Conservation (phyloP, 257 asterid genomes). For the Przewalskia tangutica region DNA sequence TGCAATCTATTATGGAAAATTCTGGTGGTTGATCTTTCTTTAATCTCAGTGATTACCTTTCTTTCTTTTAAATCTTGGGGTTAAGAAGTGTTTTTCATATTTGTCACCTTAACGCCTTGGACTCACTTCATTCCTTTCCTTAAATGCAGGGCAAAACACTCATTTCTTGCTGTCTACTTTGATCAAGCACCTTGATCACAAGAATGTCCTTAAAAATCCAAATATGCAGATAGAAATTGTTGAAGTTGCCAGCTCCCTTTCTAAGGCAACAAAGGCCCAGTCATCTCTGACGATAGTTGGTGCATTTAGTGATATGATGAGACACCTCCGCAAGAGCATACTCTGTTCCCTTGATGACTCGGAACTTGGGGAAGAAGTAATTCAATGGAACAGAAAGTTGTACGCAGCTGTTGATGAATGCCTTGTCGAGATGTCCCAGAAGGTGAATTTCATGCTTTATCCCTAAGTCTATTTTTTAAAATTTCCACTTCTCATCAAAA, state of each 20-base stretch:
- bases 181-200: constrained; percentile 73
- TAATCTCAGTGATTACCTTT: not conserved
- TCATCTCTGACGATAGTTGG: constrained; percentile 53
- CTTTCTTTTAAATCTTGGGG: not conserved
- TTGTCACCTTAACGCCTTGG: constrained; percentile 7
- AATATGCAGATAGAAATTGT: constrained; percentile 63
- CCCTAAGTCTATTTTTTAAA: not conserved
- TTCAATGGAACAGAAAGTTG: constrained; percentile 48
- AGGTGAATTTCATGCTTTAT: constrained; percentile 31
- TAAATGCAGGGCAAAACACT: constrained; percentile 47
- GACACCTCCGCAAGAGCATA: constrained; percentile 63
- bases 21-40: constrained; percentile 30
- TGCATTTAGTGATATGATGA: constrained; percentile 69
- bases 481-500: constrained; percentile 4
- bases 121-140: constrained; percentile 6
- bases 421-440: constrained; percentile 54
- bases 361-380: constrained; percentile 48
- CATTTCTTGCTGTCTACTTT: constrained; percentile 62
- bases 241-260: constrained; percentile 53
- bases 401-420: constrained; percentile 49
- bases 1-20: constrained; percentile 56
- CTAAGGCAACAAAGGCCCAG: constrained; percentile 46
- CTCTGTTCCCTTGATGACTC: constrained; percentile 55
- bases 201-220: constrained; percentile 52
- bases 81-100: not conserved